phyloP scores from a whole-genome alignment of 257 asterid genomes.

The Przewalskia tangutica region DNA sequence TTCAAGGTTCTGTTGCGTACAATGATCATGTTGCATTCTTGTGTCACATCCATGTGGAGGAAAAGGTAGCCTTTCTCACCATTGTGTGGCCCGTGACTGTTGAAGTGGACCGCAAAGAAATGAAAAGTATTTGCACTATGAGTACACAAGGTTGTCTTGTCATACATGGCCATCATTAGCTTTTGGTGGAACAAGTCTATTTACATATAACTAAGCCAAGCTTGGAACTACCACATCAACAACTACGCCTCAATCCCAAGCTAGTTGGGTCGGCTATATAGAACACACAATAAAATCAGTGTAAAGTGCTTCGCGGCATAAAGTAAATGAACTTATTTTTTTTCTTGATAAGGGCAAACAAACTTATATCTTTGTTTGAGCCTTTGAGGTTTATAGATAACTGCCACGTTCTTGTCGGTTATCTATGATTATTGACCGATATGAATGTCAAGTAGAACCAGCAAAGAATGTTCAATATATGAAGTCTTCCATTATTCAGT shows the following conservation, averaged over 20 bases:
- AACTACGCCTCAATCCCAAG: not conserved
- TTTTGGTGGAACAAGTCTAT: not conserved
- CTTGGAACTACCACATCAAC: not conserved
- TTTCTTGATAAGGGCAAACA: not conserved
- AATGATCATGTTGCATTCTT: not conserved
- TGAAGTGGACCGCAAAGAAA: not conserved
- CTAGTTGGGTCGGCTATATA: not conserved
- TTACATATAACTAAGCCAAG: not conserved
- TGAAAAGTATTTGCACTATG: not conserved
- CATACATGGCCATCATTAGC: not conserved
- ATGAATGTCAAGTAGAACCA: not conserved
- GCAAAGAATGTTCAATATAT: not conserved
- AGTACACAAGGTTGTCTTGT: not conserved
- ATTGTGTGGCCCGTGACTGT: not conserved
- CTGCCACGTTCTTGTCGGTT: not conserved
- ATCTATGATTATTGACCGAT: not conserved
- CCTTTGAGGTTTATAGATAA: not conserved
- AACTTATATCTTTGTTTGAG: not conserved
- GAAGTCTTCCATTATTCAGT: not conserved
- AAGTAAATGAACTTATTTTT: not conserved
- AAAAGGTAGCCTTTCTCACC: not conserved
- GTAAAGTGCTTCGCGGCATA: not conserved
- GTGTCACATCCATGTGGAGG: not conserved
- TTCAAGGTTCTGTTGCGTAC: not conserved
- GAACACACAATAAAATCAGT: not conserved